Evolutionary conservation across 352 stramenopile genomes (phyloP).

Genomic region (Pilasporangium apinafurcum): DNA sequence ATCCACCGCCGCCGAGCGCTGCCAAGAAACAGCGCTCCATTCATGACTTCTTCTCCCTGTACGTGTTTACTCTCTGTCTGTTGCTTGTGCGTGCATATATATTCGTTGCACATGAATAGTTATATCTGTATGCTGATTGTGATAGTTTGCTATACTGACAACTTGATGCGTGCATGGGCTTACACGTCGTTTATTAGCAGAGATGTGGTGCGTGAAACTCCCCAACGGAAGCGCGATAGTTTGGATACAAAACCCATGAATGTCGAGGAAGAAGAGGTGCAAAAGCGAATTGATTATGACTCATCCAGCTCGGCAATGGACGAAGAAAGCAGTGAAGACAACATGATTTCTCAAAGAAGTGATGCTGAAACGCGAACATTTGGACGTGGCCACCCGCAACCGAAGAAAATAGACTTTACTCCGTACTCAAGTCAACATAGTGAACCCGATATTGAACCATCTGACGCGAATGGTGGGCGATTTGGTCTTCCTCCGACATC

Average conservation of each 20-base stretch:
- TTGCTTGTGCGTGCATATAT: not conserved
- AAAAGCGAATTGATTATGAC: conserved; percentile 79
- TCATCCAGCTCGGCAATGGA: conserved; percentile 27
- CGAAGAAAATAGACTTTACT: conserved; percentile 77
- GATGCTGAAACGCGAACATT: conserved; percentile 13
- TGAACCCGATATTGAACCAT: conserved; percentile 61
- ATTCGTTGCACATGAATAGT: no score
- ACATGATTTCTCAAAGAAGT: conserved; percentile 29
- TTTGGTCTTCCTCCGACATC: conserved; percentile 12
- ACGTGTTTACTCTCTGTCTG: conserved; percentile 1
- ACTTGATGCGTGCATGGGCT: not conserved
- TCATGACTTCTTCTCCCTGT: conserved; percentile 80
- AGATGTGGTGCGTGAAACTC: conserved; percentile 16
- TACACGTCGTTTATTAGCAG: not conserved
- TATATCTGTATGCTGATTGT: not conserved
- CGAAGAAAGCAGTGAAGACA: conserved; percentile 44
- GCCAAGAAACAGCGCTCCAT: conserved; percentile 82
- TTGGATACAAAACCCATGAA: conserved; percentile 10
- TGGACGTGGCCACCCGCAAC: conserved; percentile 14
- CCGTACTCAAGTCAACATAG: conserved; percentile 58
- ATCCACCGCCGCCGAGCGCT: conserved; percentile 2
- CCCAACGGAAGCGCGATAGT: conserved; percentile 22
- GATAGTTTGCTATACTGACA: not conserved
- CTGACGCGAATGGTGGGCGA: not conserved
- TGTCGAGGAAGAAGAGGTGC: conserved; percentile 32